A percentile compares a stretch with the other conserved stretches of the same genome.
Conservation (phyloP, 371 early-diverging fungal species). For the Mucor plumbeus region DNA sequence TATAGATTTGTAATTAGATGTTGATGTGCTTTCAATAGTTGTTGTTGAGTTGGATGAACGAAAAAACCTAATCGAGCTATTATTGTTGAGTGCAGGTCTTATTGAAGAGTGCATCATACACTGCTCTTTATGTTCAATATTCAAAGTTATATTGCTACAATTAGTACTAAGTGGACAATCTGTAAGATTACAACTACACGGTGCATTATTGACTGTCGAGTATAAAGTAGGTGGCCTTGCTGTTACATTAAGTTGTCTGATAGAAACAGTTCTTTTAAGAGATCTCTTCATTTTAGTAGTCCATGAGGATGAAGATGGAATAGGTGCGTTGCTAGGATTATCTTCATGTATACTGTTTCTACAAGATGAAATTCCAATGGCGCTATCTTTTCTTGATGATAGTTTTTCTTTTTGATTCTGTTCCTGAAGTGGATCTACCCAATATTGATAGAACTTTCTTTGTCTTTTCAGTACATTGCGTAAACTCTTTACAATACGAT, state of each 20-base stretch:
- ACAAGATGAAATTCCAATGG: slow-evolving; percentile 28
- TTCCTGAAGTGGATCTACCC: neutral
- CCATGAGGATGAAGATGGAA: slow-evolving; percentile 36
- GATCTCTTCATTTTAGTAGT: slow-evolving; percentile 39
- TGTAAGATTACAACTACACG: slow-evolving; percentile 1
- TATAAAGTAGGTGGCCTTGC: neutral
- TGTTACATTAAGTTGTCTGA: neutral
- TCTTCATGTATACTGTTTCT: slow-evolving; percentile 4
- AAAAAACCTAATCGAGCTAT: neutral
- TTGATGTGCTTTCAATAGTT: neutral
- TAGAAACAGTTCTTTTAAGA: slow-evolving; percentile 32
- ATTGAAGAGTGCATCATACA: slow-evolving; percentile 3
- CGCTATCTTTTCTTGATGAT: slow-evolving; percentile 39
- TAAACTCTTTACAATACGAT: slow-evolving; percentile 47
- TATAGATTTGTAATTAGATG: slow-evolving; percentile 37
- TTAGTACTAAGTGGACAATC: neutral
- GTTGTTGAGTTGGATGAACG: neutral
- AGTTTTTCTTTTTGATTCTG: neutral
- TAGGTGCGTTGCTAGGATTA: slow-evolving; percentile 19
- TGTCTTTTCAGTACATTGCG: slow-evolving; percentile 50
- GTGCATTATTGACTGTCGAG: slow-evolving; percentile 9
- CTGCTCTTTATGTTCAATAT: neutral
- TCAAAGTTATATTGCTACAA: neutral
- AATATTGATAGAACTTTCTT: slow-evolving; percentile 28
- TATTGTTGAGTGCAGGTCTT: neutral